Evolutionary conservation across 1,284 basidiomycete genomes (phyloP).

Genomic region (Phlebopus sp.): DNA sequence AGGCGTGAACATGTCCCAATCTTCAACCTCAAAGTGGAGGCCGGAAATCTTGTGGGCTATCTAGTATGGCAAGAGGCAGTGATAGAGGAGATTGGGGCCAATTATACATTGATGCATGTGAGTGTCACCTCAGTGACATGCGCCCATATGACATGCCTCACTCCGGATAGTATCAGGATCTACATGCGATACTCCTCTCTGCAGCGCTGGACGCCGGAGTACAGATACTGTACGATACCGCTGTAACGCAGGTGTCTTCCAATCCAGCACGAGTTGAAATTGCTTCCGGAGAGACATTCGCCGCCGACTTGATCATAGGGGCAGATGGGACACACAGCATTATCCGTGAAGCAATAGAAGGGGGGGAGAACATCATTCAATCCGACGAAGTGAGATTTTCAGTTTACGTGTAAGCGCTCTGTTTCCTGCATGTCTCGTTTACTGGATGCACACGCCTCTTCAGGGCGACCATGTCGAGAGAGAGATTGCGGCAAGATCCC

Average conservation of each 20-base stretch:
- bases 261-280: constrained; percentile 29
- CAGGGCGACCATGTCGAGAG: constrained; percentile 36
- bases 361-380: constrained; percentile 20
- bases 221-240: constrained; percentile 35
- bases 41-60: constrained; percentile 40
- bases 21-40: constrained; percentile 35
- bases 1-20: not conserved
- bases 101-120: constrained; percentile 46
- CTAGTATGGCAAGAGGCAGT: constrained; percentile 48
- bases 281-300: constrained; percentile 29
- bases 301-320: constrained; percentile 36
- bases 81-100: constrained; percentile 46
- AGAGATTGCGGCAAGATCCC: constrained; percentile 33
- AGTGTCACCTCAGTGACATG: constrained; percentile 16
- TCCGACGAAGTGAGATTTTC: constrained; percentile 28
- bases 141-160: constrained; percentile 7
- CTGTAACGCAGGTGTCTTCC: constrained; percentile 31
- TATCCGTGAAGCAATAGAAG: constrained; percentile 15
- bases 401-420: constrained; percentile 14
- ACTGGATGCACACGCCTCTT: not conserved
- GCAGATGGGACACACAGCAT: constrained; percentile 33
- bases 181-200: constrained; percentile 39
- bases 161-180: constrained; percentile 40
- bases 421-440: not conserved
- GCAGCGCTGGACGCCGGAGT: constrained; percentile 39